Conservation (phyloP, 2,329 filamentous ascomycete species). For the Penicillium brasilianum region DNA sequence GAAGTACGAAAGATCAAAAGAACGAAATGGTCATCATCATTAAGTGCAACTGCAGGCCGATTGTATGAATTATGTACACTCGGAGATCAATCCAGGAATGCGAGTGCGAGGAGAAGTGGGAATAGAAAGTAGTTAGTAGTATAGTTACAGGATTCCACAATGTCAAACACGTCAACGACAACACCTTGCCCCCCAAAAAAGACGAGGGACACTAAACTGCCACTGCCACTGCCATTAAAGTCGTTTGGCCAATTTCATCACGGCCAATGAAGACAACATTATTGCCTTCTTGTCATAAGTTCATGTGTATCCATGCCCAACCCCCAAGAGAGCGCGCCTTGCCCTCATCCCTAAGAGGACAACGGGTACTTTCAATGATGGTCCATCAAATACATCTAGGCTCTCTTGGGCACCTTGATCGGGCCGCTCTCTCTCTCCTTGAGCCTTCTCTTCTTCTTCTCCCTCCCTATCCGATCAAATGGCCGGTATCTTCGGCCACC, state of each 20-base stretch:
- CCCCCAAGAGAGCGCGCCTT: neutral
- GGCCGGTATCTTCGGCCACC: constrained; percentile 37
- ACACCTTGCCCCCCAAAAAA: neutral
- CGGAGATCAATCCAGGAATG: constrained; percentile 2
- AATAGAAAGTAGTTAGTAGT: too few relatives aligned
- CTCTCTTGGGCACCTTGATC: neutral
- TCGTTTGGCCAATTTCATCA: constrained; percentile 27
- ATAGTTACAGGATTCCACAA: constrained; percentile 8
- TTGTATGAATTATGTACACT: constrained; percentile 14
- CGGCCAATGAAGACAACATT: constrained; percentile 18
- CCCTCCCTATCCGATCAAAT: constrained; percentile 1
- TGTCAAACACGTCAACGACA: constrained; percentile 5
- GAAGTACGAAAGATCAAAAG: constrained; percentile 6
- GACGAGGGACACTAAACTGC: neutral
- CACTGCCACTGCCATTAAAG: constrained; percentile 21
- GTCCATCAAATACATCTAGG: neutral
- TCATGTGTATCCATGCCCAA: constrained; percentile 24
- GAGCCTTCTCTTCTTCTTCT: neutral
- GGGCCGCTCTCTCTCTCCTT: neutral
- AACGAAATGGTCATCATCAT: constrained; percentile 1
- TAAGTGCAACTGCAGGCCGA: constrained; percentile 1
- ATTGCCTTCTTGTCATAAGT: constrained; percentile 28
- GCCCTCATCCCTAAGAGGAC: neutral
- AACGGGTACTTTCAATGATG: neutral
- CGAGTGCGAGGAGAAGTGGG: neutral